Conservation (phyloP, 2,329 filamentous ascomycete species). For the Colletotrichum salicis region DNA sequence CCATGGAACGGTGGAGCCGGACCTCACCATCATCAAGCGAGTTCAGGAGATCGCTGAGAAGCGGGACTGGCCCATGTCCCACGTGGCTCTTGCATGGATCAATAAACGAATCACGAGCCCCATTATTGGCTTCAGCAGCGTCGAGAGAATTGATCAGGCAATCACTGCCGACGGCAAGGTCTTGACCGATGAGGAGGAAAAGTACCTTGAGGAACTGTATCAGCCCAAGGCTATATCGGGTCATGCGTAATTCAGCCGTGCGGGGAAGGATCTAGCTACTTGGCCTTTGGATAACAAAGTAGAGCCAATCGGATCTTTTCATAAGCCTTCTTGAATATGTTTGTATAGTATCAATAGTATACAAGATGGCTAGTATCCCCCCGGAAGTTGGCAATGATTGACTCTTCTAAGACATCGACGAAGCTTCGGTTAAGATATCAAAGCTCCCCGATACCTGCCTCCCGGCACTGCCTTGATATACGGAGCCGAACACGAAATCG, state of each 20-base stretch:
- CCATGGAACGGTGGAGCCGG: slow-evolving; percentile 47
- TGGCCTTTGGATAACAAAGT: neutral
- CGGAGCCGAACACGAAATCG: slow-evolving; percentile 18
- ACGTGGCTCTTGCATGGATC: slow-evolving; percentile 73
- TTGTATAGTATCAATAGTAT: neutral
- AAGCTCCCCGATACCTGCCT: neutral
- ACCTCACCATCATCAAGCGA: slow-evolving; percentile 45
- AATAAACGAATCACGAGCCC: slow-evolving; percentile 64
- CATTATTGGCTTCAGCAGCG: slow-evolving; percentile 70
- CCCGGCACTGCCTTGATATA: neutral
- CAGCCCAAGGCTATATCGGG: slow-evolving; percentile 57
- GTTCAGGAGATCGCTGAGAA: slow-evolving; percentile 67
- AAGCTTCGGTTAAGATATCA: neutral
- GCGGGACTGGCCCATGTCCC: slow-evolving; percentile 69
- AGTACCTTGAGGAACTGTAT: slow-evolving; percentile 72
- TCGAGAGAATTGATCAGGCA: slow-evolving; percentile 70
- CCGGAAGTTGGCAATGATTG: neutral
- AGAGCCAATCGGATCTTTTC: neutral
- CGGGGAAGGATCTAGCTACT: too few species aligned
- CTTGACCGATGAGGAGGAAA: slow-evolving; percentile 67
- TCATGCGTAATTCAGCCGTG: neutral
- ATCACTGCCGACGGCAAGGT: slow-evolving; percentile 57
- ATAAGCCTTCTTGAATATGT: neutral
- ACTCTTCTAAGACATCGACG: neutral
- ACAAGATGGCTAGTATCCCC: too few species aligned